Percentiles rank a stretch among this genome's conserved stretches.
These are phyloP conservation scores for Stagonosporopsis rhizophila DNA, from an alignment of 2,329 filamentous ascomycete genomes.

Conservation along the genomic window DNA sequence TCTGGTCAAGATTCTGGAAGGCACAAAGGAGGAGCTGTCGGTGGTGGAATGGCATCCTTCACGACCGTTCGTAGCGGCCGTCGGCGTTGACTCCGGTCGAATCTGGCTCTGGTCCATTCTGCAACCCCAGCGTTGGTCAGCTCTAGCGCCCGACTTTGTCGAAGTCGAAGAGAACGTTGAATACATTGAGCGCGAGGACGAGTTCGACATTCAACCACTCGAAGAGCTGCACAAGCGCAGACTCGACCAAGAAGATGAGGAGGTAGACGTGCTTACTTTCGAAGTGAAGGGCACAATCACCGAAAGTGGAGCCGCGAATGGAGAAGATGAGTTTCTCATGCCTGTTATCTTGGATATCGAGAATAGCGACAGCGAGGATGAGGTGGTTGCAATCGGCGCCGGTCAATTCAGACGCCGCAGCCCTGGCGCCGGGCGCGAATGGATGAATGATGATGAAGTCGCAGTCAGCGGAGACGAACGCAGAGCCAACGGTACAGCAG, in stretches of 20 bases:
- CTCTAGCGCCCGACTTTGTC: constrained; percentile 92
- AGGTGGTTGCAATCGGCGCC: constrained; percentile 70
- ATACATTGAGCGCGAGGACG: constrained; percentile 93
- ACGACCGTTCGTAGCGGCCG: constrained; percentile 85
- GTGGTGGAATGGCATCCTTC: constrained; percentile 95
- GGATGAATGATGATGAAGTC: constrained; percentile 65
- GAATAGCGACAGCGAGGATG: constrained; percentile 95
- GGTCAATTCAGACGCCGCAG: constrained; percentile 90
- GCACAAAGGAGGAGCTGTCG: constrained; percentile 93
- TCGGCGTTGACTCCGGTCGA: constrained; percentile 88
- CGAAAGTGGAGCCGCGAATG: constrained; percentile 54
- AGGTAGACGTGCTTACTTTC: constrained; percentile 85
- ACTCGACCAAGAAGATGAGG: constrained; percentile 90
- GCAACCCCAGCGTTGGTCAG: constrained; percentile 95
- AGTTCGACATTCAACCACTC: constrained; percentile 96
- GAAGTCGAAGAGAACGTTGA: constrained; percentile 99
- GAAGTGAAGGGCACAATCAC: constrained; percentile 64
- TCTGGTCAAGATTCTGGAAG: constrained; percentile 94
- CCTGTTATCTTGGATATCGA: constrained; percentile 92
- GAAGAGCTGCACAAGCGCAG: constrained; percentile 93
- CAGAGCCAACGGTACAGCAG: constrained; percentile 40
- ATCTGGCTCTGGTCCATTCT: constrained; percentile 97
- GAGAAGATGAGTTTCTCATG: constrained; percentile 75
- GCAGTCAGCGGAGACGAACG: constrained; percentile 48
- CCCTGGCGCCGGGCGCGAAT: constrained; percentile 74